These are phyloP conservation scores for Mrakia gelida DNA, from an alignment of 768 basidiomycete species.

Conservation along the genomic window DNA sequence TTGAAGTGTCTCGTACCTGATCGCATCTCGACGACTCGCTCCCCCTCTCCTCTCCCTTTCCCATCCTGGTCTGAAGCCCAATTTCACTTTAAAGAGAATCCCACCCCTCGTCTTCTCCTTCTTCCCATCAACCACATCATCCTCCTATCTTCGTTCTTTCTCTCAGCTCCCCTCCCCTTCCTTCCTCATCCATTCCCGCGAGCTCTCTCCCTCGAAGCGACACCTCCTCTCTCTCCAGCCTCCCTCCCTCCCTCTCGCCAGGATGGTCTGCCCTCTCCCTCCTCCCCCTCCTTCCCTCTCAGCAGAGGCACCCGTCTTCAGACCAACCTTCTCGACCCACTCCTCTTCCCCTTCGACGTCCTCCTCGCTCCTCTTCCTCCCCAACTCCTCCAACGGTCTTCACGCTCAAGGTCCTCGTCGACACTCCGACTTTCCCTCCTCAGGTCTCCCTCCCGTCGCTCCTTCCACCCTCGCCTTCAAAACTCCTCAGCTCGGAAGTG, in stretches of 20 bases:
- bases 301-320: background rate
- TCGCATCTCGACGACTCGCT: too few species aligned
- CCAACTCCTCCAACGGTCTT: background rate
- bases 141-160: too few species aligned
- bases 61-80: too few species aligned
- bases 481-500: slow-evolving; percentile 10
- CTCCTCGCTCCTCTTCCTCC: slow-evolving; percentile 1
- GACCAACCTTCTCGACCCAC: background rate
- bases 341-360: background rate
- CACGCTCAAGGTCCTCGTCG: background rate
- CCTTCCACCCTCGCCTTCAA: background rate
- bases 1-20: too few species aligned
- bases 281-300: slow-evolving; percentile 4
- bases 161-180: too few species aligned
- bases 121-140: too few species aligned
- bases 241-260: background rate
- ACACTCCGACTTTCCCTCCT: background rate
- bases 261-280: background rate
- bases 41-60: too few species aligned
- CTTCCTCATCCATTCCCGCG: too few species aligned
- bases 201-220: too few species aligned
- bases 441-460: background rate
- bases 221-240: too few species aligned
- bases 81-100: too few species aligned
- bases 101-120: too few species aligned